Evolutionary conservation across 2,329 filamentous ascomycete genomes (phyloP).

Genomic region (Alternaria hordeiaustralica): DNA sequence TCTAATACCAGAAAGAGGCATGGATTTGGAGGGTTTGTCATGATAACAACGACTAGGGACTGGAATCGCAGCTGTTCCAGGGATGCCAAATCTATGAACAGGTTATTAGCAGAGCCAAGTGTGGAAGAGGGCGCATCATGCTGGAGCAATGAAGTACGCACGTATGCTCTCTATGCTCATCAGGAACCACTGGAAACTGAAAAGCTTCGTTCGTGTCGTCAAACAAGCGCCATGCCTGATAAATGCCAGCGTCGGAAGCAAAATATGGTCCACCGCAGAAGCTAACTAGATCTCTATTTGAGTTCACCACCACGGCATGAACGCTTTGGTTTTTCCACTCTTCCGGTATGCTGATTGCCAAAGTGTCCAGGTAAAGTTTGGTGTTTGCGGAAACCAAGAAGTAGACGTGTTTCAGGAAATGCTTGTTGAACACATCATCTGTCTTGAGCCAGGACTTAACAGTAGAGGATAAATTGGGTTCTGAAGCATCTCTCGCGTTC

Average conservation of each 20-base stretch:
- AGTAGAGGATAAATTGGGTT: fast-evolving
- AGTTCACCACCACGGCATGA: neutral
- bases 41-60: neutral
- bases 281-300: neutral
- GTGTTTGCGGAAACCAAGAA: neutral
- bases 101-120: neutral
- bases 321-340: neutral
- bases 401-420: neutral
- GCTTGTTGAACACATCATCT: neutral
- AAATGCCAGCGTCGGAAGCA: neutral
- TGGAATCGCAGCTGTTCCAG: neutral
- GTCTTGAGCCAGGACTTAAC: neutral
- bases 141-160: fast-evolving
- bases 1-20: neutral
- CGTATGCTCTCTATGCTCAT: neutral
- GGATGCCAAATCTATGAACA: neutral
- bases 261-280: neutral
- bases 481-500: neutral
- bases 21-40: neutral
- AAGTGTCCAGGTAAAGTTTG: too few species aligned
- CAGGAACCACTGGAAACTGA: neutral
- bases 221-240: neutral
- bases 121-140: fast-evolving
- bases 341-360: neutral
- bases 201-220: neutral